Evolutionary conservation across 1,284 basidiomycete genomes (phyloP), one percentile per base, ranked within the genome.

Genomic region (Afroboletus lepidellus): DNA sequence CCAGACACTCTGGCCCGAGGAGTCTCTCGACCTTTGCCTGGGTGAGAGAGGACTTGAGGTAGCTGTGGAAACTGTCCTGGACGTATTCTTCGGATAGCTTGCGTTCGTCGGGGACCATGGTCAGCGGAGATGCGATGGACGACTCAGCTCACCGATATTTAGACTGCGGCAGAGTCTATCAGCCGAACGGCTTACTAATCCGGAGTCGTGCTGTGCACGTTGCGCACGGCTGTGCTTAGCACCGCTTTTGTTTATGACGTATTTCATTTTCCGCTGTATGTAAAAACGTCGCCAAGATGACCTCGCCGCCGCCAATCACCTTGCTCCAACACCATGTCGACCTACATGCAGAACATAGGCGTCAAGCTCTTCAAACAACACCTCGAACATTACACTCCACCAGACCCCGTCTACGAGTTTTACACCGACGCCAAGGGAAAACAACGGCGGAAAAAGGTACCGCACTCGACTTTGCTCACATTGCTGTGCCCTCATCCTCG

Each of bases 351-450:
- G 12, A 38, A 15, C 8, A 21, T 23, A 39, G 38, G 38, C 23
- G 38, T 25, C 21, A 39, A 25, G 7, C 16, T 39, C 41, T 42
- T 42, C 27, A 29, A 16, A 42, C 25, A 42, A 13, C 27, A 42
- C 27, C 16, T 42, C 16, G 41, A 30, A 54, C 72, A 82, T 37
- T 91, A 90, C 69, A 69, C 78, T 33, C 90, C 91, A 0, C 69
- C 72, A 18, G 92, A 95, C 66, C 92, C 92, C 0, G 71, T 90
- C 29, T 95, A 95, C 69, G 90, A 94, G 66, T 76, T 75, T 18
- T 87, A 89, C 64, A 79, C 76, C 1, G 83, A 90, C 58, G 69
- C 76, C 9, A 76, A 75, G 41, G 90, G 92, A 5, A 85, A 81
- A 62, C 74, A 81, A 62, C 84, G 82, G 62, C 79, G 85, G 38